These are phyloP conservation scores for Cytospora piceicola DNA, from an alignment of 2,329 filamentous ascomycete genomes.

Conservation along the genomic window DNA sequence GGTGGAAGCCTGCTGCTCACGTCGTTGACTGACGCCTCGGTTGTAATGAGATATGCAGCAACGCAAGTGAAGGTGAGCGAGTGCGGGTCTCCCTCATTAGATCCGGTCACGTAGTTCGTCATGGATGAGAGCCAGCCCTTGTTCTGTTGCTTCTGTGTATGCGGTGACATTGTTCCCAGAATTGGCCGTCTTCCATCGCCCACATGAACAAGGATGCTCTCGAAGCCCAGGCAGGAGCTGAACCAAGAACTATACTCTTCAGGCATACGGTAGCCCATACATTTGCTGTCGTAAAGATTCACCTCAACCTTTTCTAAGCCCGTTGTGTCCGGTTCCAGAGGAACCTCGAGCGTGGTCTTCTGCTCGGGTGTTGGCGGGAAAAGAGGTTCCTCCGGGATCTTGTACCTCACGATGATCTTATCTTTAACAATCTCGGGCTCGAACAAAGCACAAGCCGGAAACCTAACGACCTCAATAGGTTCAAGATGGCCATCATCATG, in stretches of 20 bases:
- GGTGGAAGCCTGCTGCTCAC: constrained; percentile 61
- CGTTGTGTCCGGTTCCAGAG: constrained; percentile 56
- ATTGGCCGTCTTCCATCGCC: constrained; percentile 63
- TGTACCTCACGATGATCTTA: constrained; percentile 50
- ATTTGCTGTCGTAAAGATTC: constrained; percentile 62
- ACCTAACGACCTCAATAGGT: constrained; percentile 63
- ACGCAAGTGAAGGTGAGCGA: constrained; percentile 74
- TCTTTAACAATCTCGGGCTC: constrained; percentile 54
- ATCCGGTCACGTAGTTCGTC: constrained; percentile 39
- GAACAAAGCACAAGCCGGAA: constrained; percentile 67
- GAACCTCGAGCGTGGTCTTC: constrained; percentile 53
- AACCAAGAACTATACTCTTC: constrained; percentile 67
- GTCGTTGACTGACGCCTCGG: constrained; percentile 69
- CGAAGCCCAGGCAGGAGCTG: constrained; percentile 65
- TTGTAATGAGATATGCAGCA: constrained; percentile 75
- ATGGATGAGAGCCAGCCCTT: constrained; percentile 43
- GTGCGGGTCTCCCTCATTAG: constrained; percentile 41
- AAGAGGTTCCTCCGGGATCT: constrained; percentile 44
- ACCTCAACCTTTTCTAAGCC: constrained; percentile 54
- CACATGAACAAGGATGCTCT: constrained; percentile 65
- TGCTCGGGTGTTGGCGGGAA: constrained; percentile 44
- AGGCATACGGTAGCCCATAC: constrained; percentile 67
- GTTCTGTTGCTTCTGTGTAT: constrained; percentile 30
- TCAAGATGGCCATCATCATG: constrained; percentile 46
- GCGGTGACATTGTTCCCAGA: constrained; percentile 60